Conservation (phyloP, 768 basidiomycete genomes). For the Pisolithus microcarpus region DNA sequence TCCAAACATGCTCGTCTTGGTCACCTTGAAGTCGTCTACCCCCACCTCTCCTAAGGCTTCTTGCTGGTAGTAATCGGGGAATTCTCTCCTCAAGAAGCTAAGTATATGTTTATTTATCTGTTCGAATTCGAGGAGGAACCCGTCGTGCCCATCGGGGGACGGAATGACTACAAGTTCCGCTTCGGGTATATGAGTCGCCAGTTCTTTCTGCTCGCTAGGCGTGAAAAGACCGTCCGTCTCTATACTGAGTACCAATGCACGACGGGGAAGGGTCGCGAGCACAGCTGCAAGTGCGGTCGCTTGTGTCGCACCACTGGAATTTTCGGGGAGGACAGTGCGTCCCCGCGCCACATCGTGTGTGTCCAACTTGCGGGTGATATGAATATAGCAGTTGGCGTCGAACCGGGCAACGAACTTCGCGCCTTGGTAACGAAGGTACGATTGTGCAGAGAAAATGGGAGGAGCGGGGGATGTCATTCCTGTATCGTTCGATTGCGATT, state of each 20-base stretch:
- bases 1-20: conserved; percentile 93
- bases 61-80: conserved; percentile 58
- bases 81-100: conserved; percentile 60
- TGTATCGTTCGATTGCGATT: conserved; percentile 11
- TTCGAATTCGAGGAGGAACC: conserved; percentile 95
- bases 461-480: conserved; percentile 5
- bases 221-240: conserved; percentile 94
- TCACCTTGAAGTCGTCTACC: conserved; percentile 60
- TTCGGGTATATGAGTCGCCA: conserved; percentile 73
- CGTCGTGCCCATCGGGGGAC: conserved; percentile 90
- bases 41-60: conserved; percentile 29
- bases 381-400: conserved; percentile 97
- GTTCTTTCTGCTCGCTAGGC: conserved; percentile 75
- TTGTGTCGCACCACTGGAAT: conserved; percentile 7
- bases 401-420: conserved; percentile 94
- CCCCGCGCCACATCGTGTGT: conserved; percentile 84
- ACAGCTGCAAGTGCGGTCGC: conserved; percentile 43
- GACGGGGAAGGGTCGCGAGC: conserved; percentile 64
- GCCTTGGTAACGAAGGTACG: conserved; percentile 95
- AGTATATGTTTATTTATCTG: conserved; percentile 78
- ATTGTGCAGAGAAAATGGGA: conserved; percentile 80
- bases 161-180: conserved; percentile 79
- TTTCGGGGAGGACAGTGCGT: conserved; percentile 27
- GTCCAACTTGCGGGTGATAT: conserved; percentile 76
- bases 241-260: conserved; percentile 81